phyloP scores from a whole-genome alignment of 2,329 filamentous ascomycete genomes.

The Aspergillus arachidicola region DNA sequence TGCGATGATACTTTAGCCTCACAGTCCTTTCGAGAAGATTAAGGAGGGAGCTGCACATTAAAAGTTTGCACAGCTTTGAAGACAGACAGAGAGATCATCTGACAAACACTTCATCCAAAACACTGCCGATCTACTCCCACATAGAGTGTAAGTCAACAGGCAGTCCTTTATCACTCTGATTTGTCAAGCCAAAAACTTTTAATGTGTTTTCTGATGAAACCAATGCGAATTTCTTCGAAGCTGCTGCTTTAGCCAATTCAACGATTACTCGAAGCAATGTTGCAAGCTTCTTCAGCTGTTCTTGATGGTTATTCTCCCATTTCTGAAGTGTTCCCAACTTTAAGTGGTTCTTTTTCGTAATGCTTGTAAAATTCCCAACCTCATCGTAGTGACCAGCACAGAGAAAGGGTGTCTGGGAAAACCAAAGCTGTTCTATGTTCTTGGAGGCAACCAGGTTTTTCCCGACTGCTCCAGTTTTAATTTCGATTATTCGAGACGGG shows the following conservation, averaged over 20 bases:
- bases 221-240: background rate
- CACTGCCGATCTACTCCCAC: background rate
- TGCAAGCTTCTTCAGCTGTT: background rate
- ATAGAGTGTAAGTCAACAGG: background rate
- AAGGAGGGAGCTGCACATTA: background rate
- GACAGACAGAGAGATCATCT: background rate
- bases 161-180: background rate
- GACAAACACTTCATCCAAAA: too few species aligned
- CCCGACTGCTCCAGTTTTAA: background rate
- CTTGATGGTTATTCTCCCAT: background rate
- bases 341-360: background rate
- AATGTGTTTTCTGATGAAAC: background rate
- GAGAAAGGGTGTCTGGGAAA: background rate
- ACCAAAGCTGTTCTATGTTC: background rate
- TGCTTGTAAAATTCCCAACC: background rate
- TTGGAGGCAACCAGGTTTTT: background rate
- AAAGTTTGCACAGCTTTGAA: background rate
- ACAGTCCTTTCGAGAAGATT: background rate
- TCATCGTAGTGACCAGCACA: background rate
- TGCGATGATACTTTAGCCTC: background rate
- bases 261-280: background rate
- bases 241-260: background rate
- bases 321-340: background rate
- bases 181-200: background rate
- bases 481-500: background rate